phyloP scores from a whole-genome alignment of 805 yeast species.

The Lipomyces spencermartinsiae region DNA sequence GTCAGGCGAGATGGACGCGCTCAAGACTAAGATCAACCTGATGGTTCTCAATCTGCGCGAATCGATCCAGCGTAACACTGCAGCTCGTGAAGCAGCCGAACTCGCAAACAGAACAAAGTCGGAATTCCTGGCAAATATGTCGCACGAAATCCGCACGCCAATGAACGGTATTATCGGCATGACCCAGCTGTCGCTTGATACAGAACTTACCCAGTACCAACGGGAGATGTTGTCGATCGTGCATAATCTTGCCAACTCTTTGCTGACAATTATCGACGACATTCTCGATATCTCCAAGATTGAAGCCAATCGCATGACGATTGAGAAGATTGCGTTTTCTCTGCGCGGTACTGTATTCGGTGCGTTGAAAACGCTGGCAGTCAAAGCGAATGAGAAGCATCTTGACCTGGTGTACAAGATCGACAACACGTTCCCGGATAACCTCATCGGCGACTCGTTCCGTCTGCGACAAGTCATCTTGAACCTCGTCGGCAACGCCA shows the following conservation, averaged over 20 bases:
- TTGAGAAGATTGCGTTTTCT: constrained; percentile 86
- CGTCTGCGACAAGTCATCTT: constrained; percentile 85
- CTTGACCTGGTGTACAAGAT: constrained; percentile 79
- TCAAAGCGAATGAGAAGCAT: constrained; percentile 86
- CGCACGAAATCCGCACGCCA: constrained; percentile 88
- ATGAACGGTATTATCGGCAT: constrained; percentile 92
- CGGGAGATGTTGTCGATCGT: constrained; percentile 91
- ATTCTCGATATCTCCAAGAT: constrained; percentile 90
- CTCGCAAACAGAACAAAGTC: constrained; percentile 88
- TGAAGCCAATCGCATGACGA: constrained; percentile 93
- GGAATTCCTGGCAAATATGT: constrained; percentile 87
- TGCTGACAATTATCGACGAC: constrained; percentile 86
- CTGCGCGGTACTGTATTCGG: constrained; percentile 88
- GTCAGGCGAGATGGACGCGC: constrained; percentile 80
- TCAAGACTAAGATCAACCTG: constrained; percentile 66
- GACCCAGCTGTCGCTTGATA: constrained; percentile 87
- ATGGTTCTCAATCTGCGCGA: constrained; percentile 88
- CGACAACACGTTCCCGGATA: constrained; percentile 87
- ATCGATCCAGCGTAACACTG: constrained; percentile 88
- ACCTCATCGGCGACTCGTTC: constrained; percentile 86
- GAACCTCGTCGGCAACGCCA: constrained; percentile 87
- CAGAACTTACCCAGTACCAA: constrained; percentile 88
- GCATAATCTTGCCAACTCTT: constrained; percentile 83
- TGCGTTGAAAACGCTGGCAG: constrained; percentile 86
- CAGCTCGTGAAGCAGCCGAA: constrained; percentile 94